Evolutionary conservation across 2,329 filamentous ascomycete genomes (phyloP).

Genomic region (Alternaria viburni): DNA sequence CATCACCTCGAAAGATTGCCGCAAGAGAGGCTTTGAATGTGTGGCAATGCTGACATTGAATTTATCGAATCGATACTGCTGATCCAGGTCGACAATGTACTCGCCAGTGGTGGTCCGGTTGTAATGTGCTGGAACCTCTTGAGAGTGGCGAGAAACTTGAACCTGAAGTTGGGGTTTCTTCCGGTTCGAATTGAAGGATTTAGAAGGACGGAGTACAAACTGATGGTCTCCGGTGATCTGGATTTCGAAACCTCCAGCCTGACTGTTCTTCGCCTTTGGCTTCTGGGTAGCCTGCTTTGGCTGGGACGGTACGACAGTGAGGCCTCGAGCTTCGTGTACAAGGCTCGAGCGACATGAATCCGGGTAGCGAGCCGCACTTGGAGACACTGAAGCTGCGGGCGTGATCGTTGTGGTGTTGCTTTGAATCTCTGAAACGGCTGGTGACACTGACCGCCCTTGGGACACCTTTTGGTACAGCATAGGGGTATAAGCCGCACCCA

Average conservation of each 20-base stretch:
- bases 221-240: conserved; percentile 61
- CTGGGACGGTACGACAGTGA: conserved; percentile 22
- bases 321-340: conserved; percentile 16
- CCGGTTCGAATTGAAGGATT: conserved; percentile 46
- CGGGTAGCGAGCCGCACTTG: neutral
- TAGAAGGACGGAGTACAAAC: conserved; percentile 59
- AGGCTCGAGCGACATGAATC: neutral
- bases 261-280: conserved; percentile 25
- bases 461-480: conserved; percentile 15
- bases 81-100: conserved; percentile 59
- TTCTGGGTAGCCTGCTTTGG: conserved; percentile 13
- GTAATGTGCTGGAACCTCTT: conserved; percentile 55
- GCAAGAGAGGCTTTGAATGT: conserved; percentile 45
- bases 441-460: conserved; percentile 4
- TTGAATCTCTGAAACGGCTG: conserved; percentile 1
- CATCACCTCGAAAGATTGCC: conserved; percentile 41
- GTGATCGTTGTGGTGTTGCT: conserved; percentile 7
- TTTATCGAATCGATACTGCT: conserved; percentile 56
- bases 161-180: conserved; percentile 59
- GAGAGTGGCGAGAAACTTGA: conserved; percentile 53
- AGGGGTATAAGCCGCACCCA: conserved; percentile 19
- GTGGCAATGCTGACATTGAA: conserved; percentile 57
- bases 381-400: conserved; percentile 5
- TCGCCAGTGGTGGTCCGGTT: conserved; percentile 59
- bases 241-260: conserved; percentile 57